Evolutionary conservation across 164 flowering plant species (phyloP).

Genomic region (Berberis vulgaris): DNA sequence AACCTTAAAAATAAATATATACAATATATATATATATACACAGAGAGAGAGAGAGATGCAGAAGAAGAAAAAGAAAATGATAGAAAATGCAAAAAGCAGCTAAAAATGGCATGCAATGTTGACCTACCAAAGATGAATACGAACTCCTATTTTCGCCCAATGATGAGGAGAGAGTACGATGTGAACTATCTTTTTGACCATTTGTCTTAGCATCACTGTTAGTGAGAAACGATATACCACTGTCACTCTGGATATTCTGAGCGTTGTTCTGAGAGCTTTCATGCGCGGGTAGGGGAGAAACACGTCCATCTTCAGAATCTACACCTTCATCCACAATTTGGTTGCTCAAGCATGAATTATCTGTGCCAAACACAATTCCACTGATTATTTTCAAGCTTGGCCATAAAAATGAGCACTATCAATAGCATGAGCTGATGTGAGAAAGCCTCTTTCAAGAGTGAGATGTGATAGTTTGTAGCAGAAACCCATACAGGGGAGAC

Average conservation of each 20-base stretch:
- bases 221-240: constrained; percentile 28
- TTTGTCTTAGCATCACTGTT: constrained; percentile 42
- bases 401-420: constrained; percentile 1
- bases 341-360: constrained; percentile 27
- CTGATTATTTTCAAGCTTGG: not conserved
- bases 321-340: constrained; percentile 27
- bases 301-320: constrained; percentile 46
- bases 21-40: too few relatives aligned
- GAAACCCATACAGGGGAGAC: not conserved
- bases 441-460: not conserved
- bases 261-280: constrained; percentile 31
- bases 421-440: not conserved
- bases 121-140: constrained; percentile 70
- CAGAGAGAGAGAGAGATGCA: not conserved
- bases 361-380: constrained; percentile 20
- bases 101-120: constrained; percentile 2
- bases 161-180: constrained; percentile 32
- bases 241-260: constrained; percentile 37
- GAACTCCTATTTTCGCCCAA: constrained; percentile 45
- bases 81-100: constrained; percentile 3
- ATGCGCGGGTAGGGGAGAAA: constrained; percentile 18
- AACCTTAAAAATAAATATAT: too few relatives aligned
- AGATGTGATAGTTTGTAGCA: not conserved
- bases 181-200: constrained; percentile 37
- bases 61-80: not conserved